These are phyloP conservation scores for Boletus sp. DNA, from an alignment of 768 basidiomycete genomes.

Conservation along the genomic window DNA sequence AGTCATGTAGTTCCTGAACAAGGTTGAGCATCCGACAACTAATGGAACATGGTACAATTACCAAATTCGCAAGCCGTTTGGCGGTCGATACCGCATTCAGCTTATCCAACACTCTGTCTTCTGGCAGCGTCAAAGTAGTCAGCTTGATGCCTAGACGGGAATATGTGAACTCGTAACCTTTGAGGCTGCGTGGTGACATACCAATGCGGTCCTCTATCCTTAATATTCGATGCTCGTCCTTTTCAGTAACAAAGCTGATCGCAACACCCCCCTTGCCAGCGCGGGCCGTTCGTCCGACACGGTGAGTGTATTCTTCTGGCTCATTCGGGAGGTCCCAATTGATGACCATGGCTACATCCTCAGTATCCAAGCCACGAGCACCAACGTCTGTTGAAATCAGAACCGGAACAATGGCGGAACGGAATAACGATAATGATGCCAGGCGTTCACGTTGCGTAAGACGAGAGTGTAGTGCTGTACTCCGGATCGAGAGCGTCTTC, in stretches of 20 bases:
- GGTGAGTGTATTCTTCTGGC: constrained; percentile 93
- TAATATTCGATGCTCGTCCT: constrained; percentile 81
- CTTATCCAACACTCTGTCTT: constrained; percentile 76
- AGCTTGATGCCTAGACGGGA: constrained; percentile 62
- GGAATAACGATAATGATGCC: constrained; percentile 79
- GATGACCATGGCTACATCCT: constrained; percentile 92
- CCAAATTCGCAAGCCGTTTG: constrained; percentile 92
- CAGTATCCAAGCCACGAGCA: constrained; percentile 92
- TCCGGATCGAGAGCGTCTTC: constrained; percentile 75
- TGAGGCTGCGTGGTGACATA: constrained; percentile 37
- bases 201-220: constrained; percentile 84
- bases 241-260: constrained; percentile 92
- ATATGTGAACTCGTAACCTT: neutral
- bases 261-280: constrained; percentile 87
- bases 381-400: constrained; percentile 95
- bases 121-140: constrained; percentile 69
- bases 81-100: constrained; percentile 90
- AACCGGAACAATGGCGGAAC: constrained; percentile 82
- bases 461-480: constrained; percentile 88
- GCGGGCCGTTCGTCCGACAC: constrained; percentile 91
- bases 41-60: constrained; percentile 26
- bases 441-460: constrained; percentile 90
- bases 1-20: constrained; percentile 75
- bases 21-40: constrained; percentile 1
- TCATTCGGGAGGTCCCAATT: constrained; percentile 95